A percentile compares a stretch with the other conserved stretches of the same genome.
phyloP scores from a whole-genome alignment of 2,329 filamentous ascomycete genomes.

The Aschersonia sp. region DNA sequence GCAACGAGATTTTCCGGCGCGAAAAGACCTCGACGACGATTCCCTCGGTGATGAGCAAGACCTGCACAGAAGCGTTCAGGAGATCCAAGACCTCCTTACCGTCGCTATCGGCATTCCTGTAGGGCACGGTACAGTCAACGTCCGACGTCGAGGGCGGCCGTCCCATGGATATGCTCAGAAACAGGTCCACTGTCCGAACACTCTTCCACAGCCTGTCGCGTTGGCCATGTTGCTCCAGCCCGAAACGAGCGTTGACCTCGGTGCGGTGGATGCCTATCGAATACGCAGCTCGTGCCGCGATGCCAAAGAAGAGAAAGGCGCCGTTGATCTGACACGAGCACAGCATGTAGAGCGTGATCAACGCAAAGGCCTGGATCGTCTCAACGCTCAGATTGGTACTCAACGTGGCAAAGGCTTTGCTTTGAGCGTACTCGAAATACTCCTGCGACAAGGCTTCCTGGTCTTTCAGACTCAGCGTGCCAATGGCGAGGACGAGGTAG shows the following conservation, averaged over 20 bases:
- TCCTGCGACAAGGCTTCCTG: constrained; percentile 25
- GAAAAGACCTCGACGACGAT: constrained; percentile 39
- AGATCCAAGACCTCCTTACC: constrained; percentile 27
- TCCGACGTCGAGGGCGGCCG: constrained; percentile 38
- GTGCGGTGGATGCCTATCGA: constrained; percentile 38
- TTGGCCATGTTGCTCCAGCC: constrained; percentile 23
- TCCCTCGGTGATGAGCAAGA: constrained; percentile 33
- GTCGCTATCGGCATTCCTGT: constrained; percentile 19
- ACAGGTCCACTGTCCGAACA: constrained; percentile 34
- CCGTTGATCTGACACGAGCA: constrained; percentile 40
- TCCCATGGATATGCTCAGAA: constrained; percentile 38
- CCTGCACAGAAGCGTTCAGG: constrained; percentile 36
- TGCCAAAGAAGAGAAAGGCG: constrained; percentile 38
- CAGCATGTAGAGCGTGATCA: constrained; percentile 39
- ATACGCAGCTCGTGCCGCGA: constrained; percentile 36
- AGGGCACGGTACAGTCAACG: constrained; percentile 38
- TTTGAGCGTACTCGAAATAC: constrained; percentile 36
- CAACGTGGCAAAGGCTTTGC: constrained; percentile 27
- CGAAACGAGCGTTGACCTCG: constrained; percentile 38
- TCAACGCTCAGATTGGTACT: constrained; percentile 31
- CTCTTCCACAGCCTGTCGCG: constrained; percentile 40
- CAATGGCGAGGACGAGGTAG: constrained; percentile 36
- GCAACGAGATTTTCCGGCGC: constrained; percentile 34
- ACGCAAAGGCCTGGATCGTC: constrained; percentile 33
- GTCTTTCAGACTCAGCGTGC: constrained; percentile 19